Evolutionary conservation across 2,329 filamentous ascomycete species (phyloP).

Genomic region (Fusarium bactridioides): DNA sequence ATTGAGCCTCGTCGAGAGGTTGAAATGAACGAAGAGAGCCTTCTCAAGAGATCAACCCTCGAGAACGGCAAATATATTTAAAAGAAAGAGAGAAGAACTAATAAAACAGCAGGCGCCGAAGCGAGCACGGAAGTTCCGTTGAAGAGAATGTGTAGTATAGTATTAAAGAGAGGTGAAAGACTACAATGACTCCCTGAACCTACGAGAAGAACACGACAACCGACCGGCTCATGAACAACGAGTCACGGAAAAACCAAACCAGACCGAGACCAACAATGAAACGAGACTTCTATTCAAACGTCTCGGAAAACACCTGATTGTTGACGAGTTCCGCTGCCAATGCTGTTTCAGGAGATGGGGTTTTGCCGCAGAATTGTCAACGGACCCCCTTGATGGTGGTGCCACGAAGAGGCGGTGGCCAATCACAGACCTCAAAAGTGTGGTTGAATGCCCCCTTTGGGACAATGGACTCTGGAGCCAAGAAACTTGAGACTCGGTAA

Average conservation of each 20-base stretch:
- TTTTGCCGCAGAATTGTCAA: slow-evolving; percentile 35
- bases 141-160: slow-evolving; percentile 18
- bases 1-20: slow-evolving; percentile 38
- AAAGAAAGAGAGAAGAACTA: slow-evolving; percentile 13
- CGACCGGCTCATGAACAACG: background rate
- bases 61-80: slow-evolving; percentile 11
- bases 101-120: slow-evolving; percentile 16
- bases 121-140: slow-evolving; percentile 21
- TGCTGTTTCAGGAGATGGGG: slow-evolving; percentile 42
- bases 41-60: slow-evolving; percentile 28
- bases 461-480: slow-evolving; percentile 30
- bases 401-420: slow-evolving; percentile 30
- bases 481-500: slow-evolving; percentile 31
- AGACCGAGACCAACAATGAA: slow-evolving; percentile 34
- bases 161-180: slow-evolving; percentile 23
- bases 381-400: slow-evolving; percentile 21
- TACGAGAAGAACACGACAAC: slow-evolving; percentile 7
- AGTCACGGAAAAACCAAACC: slow-evolving; percentile 23
- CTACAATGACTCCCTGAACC: background rate
- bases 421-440: slow-evolving; percentile 28
- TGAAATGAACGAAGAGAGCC: slow-evolving; percentile 18
- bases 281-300: slow-evolving; percentile 31
- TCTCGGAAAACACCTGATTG: slow-evolving; percentile 41
- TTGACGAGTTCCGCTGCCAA: slow-evolving; percentile 32
- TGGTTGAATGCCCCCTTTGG: slow-evolving; percentile 40